Evolutionary conservation across 2,329 filamentous ascomycete species (phyloP).

Genomic region (Fusarium sp.): DNA sequence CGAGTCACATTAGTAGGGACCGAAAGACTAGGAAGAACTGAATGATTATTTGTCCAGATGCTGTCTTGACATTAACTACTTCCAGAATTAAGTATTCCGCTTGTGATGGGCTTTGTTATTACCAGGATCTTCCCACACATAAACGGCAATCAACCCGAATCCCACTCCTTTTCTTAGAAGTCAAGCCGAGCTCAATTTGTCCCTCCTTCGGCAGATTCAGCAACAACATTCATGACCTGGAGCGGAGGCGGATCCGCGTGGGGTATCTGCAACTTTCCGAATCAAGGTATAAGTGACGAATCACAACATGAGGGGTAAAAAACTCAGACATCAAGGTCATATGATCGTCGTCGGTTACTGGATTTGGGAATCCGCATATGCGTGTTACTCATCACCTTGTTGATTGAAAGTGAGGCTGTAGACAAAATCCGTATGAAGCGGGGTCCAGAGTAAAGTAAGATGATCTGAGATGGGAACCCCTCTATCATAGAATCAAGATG

Average conservation of each 20-base stretch:
- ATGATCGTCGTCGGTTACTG: constrained; percentile 5
- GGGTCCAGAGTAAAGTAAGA: neutral
- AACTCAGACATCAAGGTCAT: constrained; percentile 19
- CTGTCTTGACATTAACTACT: too few relatives aligned
- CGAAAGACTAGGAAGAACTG: too few relatives aligned
- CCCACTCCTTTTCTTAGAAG: too few relatives aligned
- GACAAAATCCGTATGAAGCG: fast-evolving
- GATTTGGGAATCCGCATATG: neutral
- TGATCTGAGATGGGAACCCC: neutral
- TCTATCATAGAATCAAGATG: neutral
- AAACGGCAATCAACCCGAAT: neutral
- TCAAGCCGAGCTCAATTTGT: neutral
- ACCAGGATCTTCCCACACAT: too few relatives aligned
- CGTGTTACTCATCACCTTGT: neutral
- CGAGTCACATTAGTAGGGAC: too few relatives aligned
- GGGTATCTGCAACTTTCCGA: constrained; percentile 10
- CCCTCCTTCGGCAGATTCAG: neutral
- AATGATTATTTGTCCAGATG: too few relatives aligned
- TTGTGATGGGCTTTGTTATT: too few relatives aligned
- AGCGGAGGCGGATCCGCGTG: constrained; percentile 8
- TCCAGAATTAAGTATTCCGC: too few relatives aligned
- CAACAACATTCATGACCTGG: neutral
- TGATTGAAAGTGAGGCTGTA: neutral
- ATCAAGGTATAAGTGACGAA: constrained; percentile 1
- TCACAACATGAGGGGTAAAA: constrained; percentile 19